Evolutionary conservation across 768 basidiomycete species (phyloP), one percentile per base, ranked within the genome.

Genomic region (Suillus variegatus): DNA sequence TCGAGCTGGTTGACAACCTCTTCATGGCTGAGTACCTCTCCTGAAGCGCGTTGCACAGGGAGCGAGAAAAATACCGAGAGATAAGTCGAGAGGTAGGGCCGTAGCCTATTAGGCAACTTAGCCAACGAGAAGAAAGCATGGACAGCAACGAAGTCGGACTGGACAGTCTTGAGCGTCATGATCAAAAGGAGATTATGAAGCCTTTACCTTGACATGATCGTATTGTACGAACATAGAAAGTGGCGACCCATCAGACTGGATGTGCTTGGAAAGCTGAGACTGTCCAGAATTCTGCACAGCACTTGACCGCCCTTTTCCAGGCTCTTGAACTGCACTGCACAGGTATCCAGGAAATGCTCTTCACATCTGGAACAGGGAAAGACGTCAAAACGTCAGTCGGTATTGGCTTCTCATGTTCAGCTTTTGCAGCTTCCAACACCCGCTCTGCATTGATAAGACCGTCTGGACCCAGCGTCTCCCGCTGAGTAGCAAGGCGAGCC

Each of bases 141-240:
- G 38, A 99, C 79, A 20, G 88, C 86, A 64, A 98, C 88, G 75
- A 99, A 99, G 72, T 97, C 94, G 9, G 97, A 99, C 93, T 97
- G 67, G 1, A 56, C 18, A 47, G 65, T 55, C 61, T 47, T 63
- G 20, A 67, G 32, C 38, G 38, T 22, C 51, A 65, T 47, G 47
- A 62, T 56, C 32, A 32, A 46, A 25, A 51, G 41, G 13, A 52
- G 61, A 61, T 44, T 56, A 64, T 35, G 63, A 43, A 25, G 32
- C 25, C 78, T 76, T 49, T 58, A 92, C 95, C 81, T 94, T 86
- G 57, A 97, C 94, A 75, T 96, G 93, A 71, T 97, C 92, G 72
- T 94, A 99, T 72, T 97, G 91, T 12, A 97, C 87, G 74, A 95
- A 96, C 79, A 95, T 96, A 7, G 97, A 88, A 41, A 96, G 74